phyloP scores from a whole-genome alignment of 1,284 basidiomycete species.

The Salmacisia buchloeana region DNA sequence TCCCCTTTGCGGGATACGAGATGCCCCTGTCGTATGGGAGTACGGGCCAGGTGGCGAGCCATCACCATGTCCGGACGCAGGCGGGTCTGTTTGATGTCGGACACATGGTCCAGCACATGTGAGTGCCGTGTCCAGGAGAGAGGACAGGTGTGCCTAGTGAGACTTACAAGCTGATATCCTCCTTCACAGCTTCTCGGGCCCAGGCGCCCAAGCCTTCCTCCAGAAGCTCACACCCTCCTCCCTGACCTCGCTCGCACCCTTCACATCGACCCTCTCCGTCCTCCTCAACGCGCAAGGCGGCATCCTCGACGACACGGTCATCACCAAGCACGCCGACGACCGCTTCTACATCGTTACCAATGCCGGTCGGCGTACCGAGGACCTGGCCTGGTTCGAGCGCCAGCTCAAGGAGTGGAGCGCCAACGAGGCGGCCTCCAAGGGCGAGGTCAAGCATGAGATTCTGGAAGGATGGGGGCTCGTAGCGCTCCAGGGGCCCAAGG shows the following conservation, averaged over 20 bases:
- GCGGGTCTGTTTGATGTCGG: slow-evolving; percentile 94
- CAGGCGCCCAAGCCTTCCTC: slow-evolving; percentile 63
- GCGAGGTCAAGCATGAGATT: slow-evolving; percentile 70
- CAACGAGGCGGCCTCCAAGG: slow-evolving; percentile 37
- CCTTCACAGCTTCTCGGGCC: slow-evolving; percentile 44
- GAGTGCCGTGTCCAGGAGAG: slow-evolving; percentile 15
- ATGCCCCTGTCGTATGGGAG: slow-evolving; percentile 85
- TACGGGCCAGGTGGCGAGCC: slow-evolving; percentile 67
- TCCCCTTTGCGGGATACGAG: slow-evolving; percentile 86
- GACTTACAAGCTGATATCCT: not conserved
- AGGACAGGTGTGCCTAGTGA: not conserved
- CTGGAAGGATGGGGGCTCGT: slow-evolving; percentile 81
- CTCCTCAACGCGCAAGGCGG: slow-evolving; percentile 82
- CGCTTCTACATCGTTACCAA: slow-evolving; percentile 96
- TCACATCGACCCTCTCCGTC: slow-evolving; percentile 70
- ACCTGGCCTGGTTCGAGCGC: slow-evolving; percentile 71
- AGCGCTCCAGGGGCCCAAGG: slow-evolving; percentile 83
- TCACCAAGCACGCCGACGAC: slow-evolving; percentile 52
- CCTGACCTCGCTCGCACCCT: slow-evolving; percentile 64
- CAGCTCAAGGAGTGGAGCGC: slow-evolving; percentile 55
- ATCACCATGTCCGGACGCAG: slow-evolving; percentile 77
- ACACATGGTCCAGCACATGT: slow-evolving; percentile 69
- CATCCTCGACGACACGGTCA: slow-evolving; percentile 81
- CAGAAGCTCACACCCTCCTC: slow-evolving; percentile 63
- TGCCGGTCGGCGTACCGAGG: slow-evolving; percentile 76